Base-by-base conservation (phyloP, 1,139 yeast genomes). In the Arxiozyma heterogenica region DNA sequence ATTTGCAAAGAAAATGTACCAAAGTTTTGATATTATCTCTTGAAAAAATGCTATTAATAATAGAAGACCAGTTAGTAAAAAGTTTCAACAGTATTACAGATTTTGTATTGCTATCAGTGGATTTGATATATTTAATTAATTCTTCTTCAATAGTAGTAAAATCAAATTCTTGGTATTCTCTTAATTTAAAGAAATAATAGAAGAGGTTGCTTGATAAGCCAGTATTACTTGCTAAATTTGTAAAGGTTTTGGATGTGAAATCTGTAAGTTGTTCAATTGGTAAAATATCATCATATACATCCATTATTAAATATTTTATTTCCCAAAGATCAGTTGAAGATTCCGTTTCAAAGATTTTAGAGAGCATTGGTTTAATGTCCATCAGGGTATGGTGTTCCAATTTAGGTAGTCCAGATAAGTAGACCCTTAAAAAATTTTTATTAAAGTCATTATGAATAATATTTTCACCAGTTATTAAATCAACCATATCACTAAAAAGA, bases 61-160 rank as follows among this genome's bases (percentile, higher is more conserved):
- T 54, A 0, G 83, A 75, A 38, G 75, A 62, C 88, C 88, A 84
- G 64, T 88, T 78, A n/a, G 63, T 59, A 53, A 82, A 72, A 0
- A 76, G 56, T 4, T 65, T 58, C 1, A 58, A 51, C 4, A 76
- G 52, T 18, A 72, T 56, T 0, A 53, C 49, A 0, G 55, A 5
- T 4, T 55, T 44, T 0, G 63, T 50, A 11, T 52, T 46, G 0
- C 47, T 44, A 4, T 51, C 18, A 52, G 55, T 49, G 47, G 56
- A 38, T 9, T 27, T 4, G 21, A 71, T 56, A 49, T 63, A 69
- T 2, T 63, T 53, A n/a, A 74, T 51, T 53, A 81, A 75, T 0
- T 59, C 53, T 0, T 55, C 50, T 17, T 67, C 39, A 20, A 70
- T 52, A 3, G 51, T n/a, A 0, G 53, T 38, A 4, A 67, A 38